phyloP scores from a whole-genome alignment of 1,284 basidiomycete species.

The Tilletia horrida region DNA sequence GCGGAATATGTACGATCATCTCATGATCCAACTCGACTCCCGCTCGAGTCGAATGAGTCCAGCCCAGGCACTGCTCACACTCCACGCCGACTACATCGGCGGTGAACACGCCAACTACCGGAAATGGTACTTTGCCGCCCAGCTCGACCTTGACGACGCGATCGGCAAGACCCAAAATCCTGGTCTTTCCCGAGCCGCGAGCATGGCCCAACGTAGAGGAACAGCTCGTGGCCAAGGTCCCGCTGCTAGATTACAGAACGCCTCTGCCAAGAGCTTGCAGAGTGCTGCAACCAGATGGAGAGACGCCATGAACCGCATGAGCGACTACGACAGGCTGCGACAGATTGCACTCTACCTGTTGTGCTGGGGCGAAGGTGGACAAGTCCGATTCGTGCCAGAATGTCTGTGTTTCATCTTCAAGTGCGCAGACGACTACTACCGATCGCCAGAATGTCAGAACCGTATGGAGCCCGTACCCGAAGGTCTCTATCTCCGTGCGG shows the following conservation, averaged over 20 bases:
- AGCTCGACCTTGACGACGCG: slow-evolving; percentile 96
- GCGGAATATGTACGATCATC: slow-evolving; percentile 80
- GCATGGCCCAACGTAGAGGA: slow-evolving; percentile 63
- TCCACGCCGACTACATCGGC: slow-evolving; percentile 98
- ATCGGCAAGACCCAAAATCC: slow-evolving; percentile 89
- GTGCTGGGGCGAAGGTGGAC: slow-evolving; percentile 97
- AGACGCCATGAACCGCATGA: slow-evolving; percentile 98
- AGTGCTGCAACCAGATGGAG: slow-evolving; percentile 89
- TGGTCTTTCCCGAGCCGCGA: slow-evolving; percentile 76
- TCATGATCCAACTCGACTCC: slow-evolving; percentile 91
- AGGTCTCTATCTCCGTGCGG: slow-evolving; percentile 83
- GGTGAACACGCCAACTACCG: slow-evolving; percentile 63
- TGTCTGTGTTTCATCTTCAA: slow-evolving; percentile 99
- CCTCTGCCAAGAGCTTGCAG: slow-evolving; percentile 73
- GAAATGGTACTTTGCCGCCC: slow-evolving; percentile 96
- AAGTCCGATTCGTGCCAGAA: slow-evolving; percentile 96
- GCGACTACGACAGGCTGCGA: slow-evolving; percentile 91
- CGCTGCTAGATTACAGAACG: slow-evolving; percentile 61
- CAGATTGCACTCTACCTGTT: slow-evolving; percentile 94
- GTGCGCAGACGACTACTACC: slow-evolving; percentile 99
- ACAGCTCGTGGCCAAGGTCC: slow-evolving; percentile 31
- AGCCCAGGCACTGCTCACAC: slow-evolving; percentile 80
- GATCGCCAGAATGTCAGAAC: slow-evolving; percentile 96
- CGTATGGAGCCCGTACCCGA: slow-evolving; percentile 89
- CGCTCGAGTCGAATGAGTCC: slow-evolving; percentile 76